Conservation (phyloP, 1,284 basidiomycete genomes). For the Phylloporus sp. region DNA sequence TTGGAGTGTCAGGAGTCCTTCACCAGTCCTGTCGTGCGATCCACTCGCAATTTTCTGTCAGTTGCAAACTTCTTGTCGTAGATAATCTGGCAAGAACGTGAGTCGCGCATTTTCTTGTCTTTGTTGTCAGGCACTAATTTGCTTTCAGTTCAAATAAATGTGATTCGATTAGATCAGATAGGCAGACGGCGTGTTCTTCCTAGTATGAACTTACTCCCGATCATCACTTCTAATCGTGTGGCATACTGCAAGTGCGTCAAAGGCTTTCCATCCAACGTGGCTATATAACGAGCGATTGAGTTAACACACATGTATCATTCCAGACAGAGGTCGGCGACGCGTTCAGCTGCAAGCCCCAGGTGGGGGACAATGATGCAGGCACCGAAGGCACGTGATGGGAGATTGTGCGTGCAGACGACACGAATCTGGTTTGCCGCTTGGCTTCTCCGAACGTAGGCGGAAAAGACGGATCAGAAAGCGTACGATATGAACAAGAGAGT, state of each 20-base stretch:
- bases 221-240: too few species aligned
- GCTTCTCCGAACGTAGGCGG: conserved; percentile 96
- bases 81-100: conserved; percentile 86
- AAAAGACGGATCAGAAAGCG: not conserved
- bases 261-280: too few species aligned
- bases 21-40: too few species aligned
- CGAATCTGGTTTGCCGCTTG: conserved; percentile 91
- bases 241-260: too few species aligned
- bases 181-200: too few species aligned
- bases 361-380: conserved; percentile 62
- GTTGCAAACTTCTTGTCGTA: too few species aligned
- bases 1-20: too few species aligned
- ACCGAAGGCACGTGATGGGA: conserved; percentile 96
- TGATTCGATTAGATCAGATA: conserved; percentile 23
- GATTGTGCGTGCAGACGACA: conserved; percentile 95
- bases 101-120: conserved; percentile 36
- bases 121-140: conserved; percentile 1
- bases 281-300: too few species aligned
- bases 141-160: conserved; percentile 30
- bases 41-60: too few species aligned
- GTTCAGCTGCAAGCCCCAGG: not conserved
- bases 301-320: too few species aligned
- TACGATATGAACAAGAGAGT: not conserved
- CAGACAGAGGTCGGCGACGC: not conserved
- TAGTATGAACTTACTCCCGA: too few species aligned